A percentile compares a stretch with the other conserved stretches of the same genome.
These are phyloP conservation scores for Ophiocordyceps unilateralis DNA, from an alignment of 2,329 filamentous ascomycete species.

Conservation along the genomic window DNA sequence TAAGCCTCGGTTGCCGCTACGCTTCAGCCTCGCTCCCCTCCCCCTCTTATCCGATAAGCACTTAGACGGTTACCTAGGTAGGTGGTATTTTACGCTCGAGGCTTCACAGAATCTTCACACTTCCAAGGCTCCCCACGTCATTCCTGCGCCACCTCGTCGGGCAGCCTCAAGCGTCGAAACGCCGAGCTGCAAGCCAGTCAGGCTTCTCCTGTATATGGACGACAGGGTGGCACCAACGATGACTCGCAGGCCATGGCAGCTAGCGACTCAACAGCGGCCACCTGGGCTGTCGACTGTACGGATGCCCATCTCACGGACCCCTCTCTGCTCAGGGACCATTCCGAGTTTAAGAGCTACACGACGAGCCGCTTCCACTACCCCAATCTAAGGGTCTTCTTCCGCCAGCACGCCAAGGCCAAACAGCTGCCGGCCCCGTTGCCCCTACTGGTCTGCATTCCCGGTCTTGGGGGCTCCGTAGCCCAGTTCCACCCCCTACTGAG, in stretches of 20 bases:
- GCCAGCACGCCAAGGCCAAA: conserved; percentile 63
- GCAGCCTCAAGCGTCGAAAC: background rate
- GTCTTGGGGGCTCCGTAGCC: conserved; percentile 76
- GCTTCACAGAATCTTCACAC: background rate
- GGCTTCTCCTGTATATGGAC: background rate
- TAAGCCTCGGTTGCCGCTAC: background rate
- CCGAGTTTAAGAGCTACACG: conserved; percentile 52
- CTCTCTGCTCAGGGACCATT: conserved; percentile 62
- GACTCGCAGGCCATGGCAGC: conserved; percentile 1
- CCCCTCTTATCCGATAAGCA: background rate
- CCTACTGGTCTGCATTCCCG: conserved; percentile 79
- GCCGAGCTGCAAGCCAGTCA: background rate
- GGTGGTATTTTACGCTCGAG: background rate
- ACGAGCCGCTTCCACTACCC: conserved; percentile 56
- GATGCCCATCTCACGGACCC: conserved; percentile 48
- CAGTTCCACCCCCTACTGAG: conserved; percentile 73
- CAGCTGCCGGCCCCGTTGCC: conserved; percentile 68
- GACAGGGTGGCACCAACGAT: background rate
- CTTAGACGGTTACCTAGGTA: background rate
- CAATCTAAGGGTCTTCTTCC: conserved; percentile 66
- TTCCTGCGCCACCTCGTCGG: background rate
- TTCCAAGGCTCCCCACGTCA: background rate
- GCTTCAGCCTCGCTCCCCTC: background rate
- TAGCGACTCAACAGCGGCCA: background rate
- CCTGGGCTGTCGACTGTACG: conserved; percentile 2